Base-by-base conservation (phyloP, 2,329 filamentous ascomycete species). In the Exophiala sideris region DNA sequence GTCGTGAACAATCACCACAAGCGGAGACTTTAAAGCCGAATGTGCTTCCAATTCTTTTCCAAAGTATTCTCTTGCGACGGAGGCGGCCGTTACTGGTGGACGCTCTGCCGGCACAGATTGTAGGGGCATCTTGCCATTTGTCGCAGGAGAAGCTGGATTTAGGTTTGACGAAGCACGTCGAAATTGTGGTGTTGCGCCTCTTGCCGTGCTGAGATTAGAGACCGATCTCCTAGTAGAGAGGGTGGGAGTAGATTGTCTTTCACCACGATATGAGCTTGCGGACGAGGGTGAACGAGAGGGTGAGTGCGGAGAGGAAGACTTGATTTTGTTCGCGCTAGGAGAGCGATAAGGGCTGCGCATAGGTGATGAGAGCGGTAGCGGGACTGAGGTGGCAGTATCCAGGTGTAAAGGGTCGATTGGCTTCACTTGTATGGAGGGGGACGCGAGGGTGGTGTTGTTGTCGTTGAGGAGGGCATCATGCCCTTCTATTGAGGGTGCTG, bases 1-100 rank as follows among this genome's bases (percentile, higher is more conserved):
- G 73, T 99, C 94, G 65, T 97, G 91, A 1, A 99, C 75, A 29
- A 99, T 80, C 44, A 97, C 91, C 3, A 95, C 73, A 0, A 90
- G 90, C 56, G 91, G 76, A 2, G 79, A 70, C 51, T 71, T 66
- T 11, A 64, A 64, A 10, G 68, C 69, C 53, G 85, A 80, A 64
- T 89, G 85, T 5, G 78, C 70, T 12, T 81, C 76, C 32, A 95
- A 70, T 67, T 95, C 89, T 57, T 79, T 81, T 57, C 77, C 76
- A 66, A 95, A 88, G 68, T 87, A 83, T 7, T 82, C 78, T 45
- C 77, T 80, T 3, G 89, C 89, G 40, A 92, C 73, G 11, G 73
- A 77, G 45, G 74, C 75, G 21, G 82, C 77, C 9, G 80, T 83
- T 36, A 74, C 62, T 11, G 69, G 68, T 6, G 69, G 71, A 29